A percentile compares a stretch with the other conserved stretches of the same genome.
Conservation (phyloP, 2,329 filamentous ascomycete species). For the Cercospora sojina region DNA sequence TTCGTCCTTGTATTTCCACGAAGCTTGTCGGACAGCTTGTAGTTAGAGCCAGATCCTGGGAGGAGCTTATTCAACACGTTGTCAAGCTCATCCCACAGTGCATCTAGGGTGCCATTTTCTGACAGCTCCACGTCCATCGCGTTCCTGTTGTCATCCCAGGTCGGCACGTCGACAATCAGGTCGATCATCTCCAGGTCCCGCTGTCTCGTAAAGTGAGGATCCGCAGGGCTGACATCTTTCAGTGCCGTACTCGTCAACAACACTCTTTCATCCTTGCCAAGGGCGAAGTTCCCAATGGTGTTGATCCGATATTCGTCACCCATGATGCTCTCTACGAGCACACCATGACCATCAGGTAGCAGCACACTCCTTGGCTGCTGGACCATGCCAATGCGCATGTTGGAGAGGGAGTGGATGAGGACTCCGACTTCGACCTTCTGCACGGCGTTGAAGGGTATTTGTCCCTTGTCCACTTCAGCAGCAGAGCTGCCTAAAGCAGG, state of each 20-base stretch:
- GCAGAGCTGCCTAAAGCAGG: conserved; percentile 47
- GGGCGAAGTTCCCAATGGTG: conserved; percentile 73
- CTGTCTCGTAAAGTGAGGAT: conserved; percentile 79
- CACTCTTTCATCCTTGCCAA: conserved; percentile 86
- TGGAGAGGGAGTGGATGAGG: conserved; percentile 60
- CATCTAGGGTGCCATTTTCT: conserved; percentile 43
- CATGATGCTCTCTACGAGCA: conserved; percentile 42
- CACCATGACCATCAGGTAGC: conserved; percentile 34
- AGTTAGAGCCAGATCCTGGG: conserved; percentile 6
- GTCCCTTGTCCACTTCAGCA: conserved; percentile 20
- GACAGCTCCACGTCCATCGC: conserved; percentile 17
- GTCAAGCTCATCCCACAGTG: conserved; percentile 52
- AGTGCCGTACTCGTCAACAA: conserved; percentile 72
- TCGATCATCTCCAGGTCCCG: conserved; percentile 73
- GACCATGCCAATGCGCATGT: conserved; percentile 65
- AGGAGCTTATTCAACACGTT: conserved; percentile 22
- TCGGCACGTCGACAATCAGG: conserved; percentile 60
- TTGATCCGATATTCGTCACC: conserved; percentile 66
- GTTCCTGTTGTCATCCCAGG: background rate
- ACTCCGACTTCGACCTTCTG: conserved; percentile 61
- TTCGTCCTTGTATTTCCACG: background rate
- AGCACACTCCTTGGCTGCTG: conserved; percentile 53
- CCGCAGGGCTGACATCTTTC: conserved; percentile 67
- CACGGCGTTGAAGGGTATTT: conserved; percentile 44
- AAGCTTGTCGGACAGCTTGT: conserved; percentile 20